Conservation (phyloP, 202 grass and related monocot genomes). For the Eragrostis tef region DNA sequence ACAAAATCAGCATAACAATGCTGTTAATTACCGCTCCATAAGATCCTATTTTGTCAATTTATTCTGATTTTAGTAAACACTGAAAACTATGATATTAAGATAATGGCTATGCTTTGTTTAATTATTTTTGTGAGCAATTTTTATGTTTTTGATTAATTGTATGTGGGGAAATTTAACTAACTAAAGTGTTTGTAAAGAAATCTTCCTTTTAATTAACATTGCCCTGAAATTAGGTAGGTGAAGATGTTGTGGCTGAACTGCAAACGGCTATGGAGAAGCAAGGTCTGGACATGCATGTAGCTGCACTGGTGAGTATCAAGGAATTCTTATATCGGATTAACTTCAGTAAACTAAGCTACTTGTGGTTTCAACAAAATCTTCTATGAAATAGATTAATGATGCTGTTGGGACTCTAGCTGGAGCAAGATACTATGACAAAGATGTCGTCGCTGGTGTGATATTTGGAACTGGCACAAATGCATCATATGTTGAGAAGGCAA, state of each 20-base stretch:
- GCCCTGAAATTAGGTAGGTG: conserved; percentile 60
- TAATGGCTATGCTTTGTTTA: background rate
- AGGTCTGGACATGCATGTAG: conserved; percentile 77
- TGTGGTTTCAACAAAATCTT: background rate
- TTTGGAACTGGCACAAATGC: conserved; percentile 93
- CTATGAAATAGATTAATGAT: conserved; percentile 77
- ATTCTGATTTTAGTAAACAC: background rate
- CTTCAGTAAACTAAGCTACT: background rate
- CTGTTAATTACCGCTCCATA: background rate
- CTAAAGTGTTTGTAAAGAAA: background rate
- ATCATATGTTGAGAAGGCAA: conserved; percentile 83
- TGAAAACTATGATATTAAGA: background rate
- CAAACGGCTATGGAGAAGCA: conserved; percentile 68
- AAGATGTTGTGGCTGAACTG: conserved; percentile 71
- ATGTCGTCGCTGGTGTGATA: conserved; percentile 80
- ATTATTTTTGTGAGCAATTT: no score
- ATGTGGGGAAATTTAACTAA: background rate
- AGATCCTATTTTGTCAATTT: background rate
- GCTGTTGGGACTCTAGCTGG: conserved; percentile 84
- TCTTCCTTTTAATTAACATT: background rate
- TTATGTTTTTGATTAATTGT: background rate
- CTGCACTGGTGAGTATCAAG: conserved; percentile 60
- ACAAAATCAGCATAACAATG: background rate
- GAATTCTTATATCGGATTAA: conserved; percentile 5
- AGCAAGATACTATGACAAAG: conserved; percentile 73